Evolutionary conservation across 805 yeast species (phyloP), one percentile per base, ranked within the genome.

Genomic region (Hanseniaspora hatyaiensis): DNA sequence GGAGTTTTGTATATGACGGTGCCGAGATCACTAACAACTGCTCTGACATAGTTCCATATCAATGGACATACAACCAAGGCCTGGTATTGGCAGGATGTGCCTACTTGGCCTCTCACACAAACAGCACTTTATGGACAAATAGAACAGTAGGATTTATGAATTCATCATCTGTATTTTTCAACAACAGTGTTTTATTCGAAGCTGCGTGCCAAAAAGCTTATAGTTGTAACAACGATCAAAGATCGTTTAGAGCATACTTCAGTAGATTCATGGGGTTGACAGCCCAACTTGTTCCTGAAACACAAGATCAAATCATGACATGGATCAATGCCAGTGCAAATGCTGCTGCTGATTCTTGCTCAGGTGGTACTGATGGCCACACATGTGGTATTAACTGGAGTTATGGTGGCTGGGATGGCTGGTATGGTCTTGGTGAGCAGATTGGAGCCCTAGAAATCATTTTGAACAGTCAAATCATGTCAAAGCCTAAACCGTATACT

Each of bases 331-430:
- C 69, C 2, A 73, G 82, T 43, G 87, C 89, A 0, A 54, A 59
- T 46, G 88, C 75, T 2, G 88, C 86, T 6, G 87, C 87, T 1
- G 62, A 65, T 41, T 70, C 86, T 1, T 82, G 92, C 63, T 61
- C 73, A 13, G 92, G 89, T 57, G 92, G 89, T 57, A 52, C 64
- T 8, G 92, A 82, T 63, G 78, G 78, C 9, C 78, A 75, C 56
- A 82, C 92, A 0, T 82, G 94, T 68, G 92, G 89, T 29, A 60
- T 73, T 51, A 68, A 73, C 61, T 82, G 94, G 94, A 61, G 69
- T 8, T 53, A 61, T 11, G 60, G 65, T 4, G 70, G 73, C 2
- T 74, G 81, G 75, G 92, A 82, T 61, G 78, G 74, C 0, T 52
- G 56, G 34, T 82, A 73, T 57, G 92, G 94, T 23, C 65, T 83